Percentiles rank a stretch among this genome's conserved stretches.
These are phyloP conservation scores for Candida morakotiae DNA, from an alignment of 805 yeast genomes.

Conservation along the genomic window DNA sequence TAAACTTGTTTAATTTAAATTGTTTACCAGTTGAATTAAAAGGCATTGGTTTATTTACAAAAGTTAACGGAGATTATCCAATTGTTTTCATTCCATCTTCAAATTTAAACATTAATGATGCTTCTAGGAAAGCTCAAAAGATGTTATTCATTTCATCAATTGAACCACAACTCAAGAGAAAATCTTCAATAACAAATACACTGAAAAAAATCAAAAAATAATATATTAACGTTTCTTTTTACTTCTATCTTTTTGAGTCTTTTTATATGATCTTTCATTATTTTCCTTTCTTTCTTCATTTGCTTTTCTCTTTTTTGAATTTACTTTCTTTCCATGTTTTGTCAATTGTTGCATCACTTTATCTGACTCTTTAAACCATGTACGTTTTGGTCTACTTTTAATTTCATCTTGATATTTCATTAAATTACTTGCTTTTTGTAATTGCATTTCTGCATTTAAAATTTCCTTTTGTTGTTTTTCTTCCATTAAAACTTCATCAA, in stretches of 20 bases:
- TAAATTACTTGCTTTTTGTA: slow-evolving; percentile 80
- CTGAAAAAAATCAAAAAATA: too few relatives aligned
- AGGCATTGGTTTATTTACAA: too few relatives aligned
- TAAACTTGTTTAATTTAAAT: too few relatives aligned
- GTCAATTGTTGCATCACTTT: slow-evolving; percentile 36
- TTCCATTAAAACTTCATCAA: slow-evolving; percentile 78
- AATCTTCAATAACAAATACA: too few relatives aligned
- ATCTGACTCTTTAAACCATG: slow-evolving; percentile 78
- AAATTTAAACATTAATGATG: too few relatives aligned
- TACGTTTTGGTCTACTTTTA: slow-evolving; percentile 84
- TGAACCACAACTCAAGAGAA: too few relatives aligned
- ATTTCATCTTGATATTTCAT: slow-evolving; percentile 79
- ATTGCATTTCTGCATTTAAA: slow-evolving; percentile 84
- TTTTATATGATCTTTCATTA: slow-evolving; percentile 4
- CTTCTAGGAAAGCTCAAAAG: too few relatives aligned
- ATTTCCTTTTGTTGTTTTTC: slow-evolving; percentile 88
- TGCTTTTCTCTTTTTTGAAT: slow-evolving; percentile 69
- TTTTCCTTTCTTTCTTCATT: slow-evolving; percentile 54
- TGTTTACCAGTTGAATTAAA: too few relatives aligned
- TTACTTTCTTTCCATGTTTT: slow-evolving; percentile 51
- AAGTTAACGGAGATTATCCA: too few relatives aligned
- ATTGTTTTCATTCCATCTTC: too few relatives aligned
- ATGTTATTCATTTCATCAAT: too few relatives aligned
- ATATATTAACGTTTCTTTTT: slow-evolving; percentile 3
- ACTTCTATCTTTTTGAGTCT: slow-evolving; percentile 4